Evolutionary conservation across 2,329 filamentous ascomycete species (phyloP).

Genomic region (Diplodia seriata): DNA sequence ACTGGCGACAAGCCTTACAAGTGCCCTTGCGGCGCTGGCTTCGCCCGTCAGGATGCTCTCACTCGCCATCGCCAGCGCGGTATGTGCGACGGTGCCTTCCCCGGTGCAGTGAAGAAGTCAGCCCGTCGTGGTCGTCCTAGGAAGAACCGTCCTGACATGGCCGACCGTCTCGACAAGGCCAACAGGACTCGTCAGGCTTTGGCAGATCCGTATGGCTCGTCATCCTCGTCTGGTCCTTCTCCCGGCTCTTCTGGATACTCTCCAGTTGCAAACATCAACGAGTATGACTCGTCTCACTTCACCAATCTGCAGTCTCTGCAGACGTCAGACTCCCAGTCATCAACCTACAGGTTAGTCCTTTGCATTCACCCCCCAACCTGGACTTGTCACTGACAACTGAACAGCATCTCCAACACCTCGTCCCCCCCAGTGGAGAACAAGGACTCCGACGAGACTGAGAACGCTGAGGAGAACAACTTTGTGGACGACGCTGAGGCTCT

Average conservation of each 20-base stretch:
- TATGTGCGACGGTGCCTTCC: constrained; percentile 95
- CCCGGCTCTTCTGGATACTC: constrained; percentile 31
- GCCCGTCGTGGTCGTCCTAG: constrained; percentile 71
- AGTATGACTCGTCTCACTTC: constrained; percentile 31
- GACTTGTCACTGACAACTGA: neutral
- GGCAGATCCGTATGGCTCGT: constrained; percentile 45
- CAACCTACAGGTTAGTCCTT: constrained; percentile 4
- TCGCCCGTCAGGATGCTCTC: constrained; percentile 92
- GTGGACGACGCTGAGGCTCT: constrained; percentile 39
- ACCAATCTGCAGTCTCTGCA: constrained; percentile 29
- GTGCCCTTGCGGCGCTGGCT: constrained; percentile 92
- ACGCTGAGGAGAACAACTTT: neutral
- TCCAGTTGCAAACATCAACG: constrained; percentile 29
- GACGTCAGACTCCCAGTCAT: constrained; percentile 25
- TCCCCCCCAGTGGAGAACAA: constrained; percentile 1
- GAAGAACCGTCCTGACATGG: constrained; percentile 67
- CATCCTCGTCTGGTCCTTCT: constrained; percentile 37
- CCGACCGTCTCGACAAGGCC: constrained; percentile 64
- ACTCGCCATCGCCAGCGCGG: constrained; percentile 93
- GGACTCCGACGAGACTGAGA: constrained; percentile 4
- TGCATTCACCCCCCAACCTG: no score
- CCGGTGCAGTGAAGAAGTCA: constrained; percentile 73
- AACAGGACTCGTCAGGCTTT: constrained; percentile 55
- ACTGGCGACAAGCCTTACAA: constrained; percentile 94
- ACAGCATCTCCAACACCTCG: constrained; percentile 12